Base-by-base conservation (phyloP, 2,329 filamentous ascomycete species). In the Coniosporium tulheliwenetii region DNA sequence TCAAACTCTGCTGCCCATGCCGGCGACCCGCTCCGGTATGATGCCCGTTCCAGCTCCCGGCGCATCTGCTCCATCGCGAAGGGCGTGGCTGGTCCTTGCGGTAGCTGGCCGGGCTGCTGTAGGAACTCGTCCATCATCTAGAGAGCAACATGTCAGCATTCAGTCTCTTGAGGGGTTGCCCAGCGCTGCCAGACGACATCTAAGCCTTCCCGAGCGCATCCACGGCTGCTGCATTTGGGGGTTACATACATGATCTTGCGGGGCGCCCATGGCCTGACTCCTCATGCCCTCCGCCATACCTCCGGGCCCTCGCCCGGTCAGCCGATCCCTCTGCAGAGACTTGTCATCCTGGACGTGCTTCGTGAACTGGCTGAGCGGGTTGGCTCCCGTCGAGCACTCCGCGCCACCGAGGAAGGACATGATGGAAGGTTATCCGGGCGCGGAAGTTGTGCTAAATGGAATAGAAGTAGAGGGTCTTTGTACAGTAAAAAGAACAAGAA, bases 341-440 rank as follows among this genome's bases (percentile, higher is more conserved):
- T 87, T 93, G 67, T 98, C 91, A 71, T 93, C 85, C 57, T 93
- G 84, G 43, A 91, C 85, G 62, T 95, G 87, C 64, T 98, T 98
- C 48, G 87, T 85, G 61, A 98, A 93, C 69, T 96, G 91, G 58
- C 85, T 89, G 54, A 98, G 78, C 43, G 93, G 91, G 63, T 98
- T 98, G 56, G 81, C 85, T 48, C 84, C 86, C 46, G 91, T 93
- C 42, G 89, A 96, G 72, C 91, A 98, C 67, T 96, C 91, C 52
- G 89, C 83, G 52, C 89, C 87, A 64, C 85, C 85, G 54, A 96
- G 74, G 62, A 98, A 96, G 41, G 89, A 95, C 89, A 98, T 96
- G 50, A 46, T 68, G 32, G 33, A 7, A 26, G 19, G 19, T 26
- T 26, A 39, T 13, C 37, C 30, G 7, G 33, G 37, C 37, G 33